Evolutionary conservation across 805 yeast genomes (phyloP).

Genomic region (Candida ponderosae): DNA sequence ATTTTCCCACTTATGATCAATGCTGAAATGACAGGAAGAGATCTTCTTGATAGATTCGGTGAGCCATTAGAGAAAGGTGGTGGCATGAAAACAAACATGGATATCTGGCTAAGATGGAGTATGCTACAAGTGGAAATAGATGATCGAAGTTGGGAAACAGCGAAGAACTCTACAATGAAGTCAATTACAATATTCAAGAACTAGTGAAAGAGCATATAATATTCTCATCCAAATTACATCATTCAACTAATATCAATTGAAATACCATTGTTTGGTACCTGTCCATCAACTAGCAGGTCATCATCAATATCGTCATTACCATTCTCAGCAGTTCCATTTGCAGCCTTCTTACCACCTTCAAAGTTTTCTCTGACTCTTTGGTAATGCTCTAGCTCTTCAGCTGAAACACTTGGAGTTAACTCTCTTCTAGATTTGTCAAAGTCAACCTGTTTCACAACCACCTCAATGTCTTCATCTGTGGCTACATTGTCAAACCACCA

Average conservation of each 20-base stretch:
- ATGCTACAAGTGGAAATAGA: constrained; percentile 27
- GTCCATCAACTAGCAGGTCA: neutral
- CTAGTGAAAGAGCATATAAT: too few species aligned
- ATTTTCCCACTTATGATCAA: constrained; percentile 15
- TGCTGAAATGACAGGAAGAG: constrained; percentile 17
- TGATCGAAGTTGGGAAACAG: constrained; percentile 28
- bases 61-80: constrained; percentile 36
- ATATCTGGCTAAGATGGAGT: constrained; percentile 33
- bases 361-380: constrained; percentile 70
- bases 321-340: too few species aligned
- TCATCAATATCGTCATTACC: too few species aligned
- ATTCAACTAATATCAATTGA: neutral
- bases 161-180: constrained; percentile 19
- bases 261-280: neutral
- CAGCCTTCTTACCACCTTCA: constrained; percentile 45
- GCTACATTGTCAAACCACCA: constrained; percentile 91
- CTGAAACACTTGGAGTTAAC: constrained; percentile 78
- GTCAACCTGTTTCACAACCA: constrained; percentile 62
- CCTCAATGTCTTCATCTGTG: constrained; percentile 54
- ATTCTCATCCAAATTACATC: neutral
- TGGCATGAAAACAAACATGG: constrained; percentile 23
- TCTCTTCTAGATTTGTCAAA: constrained; percentile 69
- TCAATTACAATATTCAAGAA: constrained; percentile 19
- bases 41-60: constrained; percentile 25
- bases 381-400: constrained; percentile 81